Conservation (phyloP, 805 yeast species). For the Candida adriatica region DNA sequence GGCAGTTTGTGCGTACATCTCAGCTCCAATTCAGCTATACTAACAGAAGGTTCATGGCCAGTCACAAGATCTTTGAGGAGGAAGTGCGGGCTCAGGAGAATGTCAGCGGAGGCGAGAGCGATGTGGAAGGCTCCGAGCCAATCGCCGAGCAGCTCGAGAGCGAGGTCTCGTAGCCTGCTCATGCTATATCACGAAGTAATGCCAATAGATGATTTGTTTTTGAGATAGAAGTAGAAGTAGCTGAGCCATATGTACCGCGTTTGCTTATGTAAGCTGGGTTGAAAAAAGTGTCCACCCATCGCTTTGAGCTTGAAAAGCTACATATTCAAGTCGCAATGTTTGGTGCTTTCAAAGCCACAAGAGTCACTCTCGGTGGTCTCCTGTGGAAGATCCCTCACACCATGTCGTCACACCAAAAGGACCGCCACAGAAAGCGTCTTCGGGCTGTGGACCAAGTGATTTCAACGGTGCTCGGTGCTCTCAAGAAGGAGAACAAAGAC, state of each 20-base stretch:
- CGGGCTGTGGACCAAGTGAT: slow-evolving; percentile 75
- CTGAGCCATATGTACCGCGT: too few relatives aligned
- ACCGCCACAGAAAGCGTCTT: slow-evolving; percentile 79
- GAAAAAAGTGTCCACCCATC: too few relatives aligned
- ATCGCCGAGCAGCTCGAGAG: background rate
- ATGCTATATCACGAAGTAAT: background rate
- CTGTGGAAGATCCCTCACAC: slow-evolving; percentile 77
- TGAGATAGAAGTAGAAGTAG: too few relatives aligned
- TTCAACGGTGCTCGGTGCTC: slow-evolving; percentile 50
- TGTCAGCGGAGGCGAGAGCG: background rate
- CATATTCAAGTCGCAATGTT: too few relatives aligned
- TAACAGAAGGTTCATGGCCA: slow-evolving; percentile 19
- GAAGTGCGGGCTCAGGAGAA: slow-evolving; percentile 17
- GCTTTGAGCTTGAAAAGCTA: too few relatives aligned
- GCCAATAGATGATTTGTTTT: too few relatives aligned
- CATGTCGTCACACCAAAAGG: slow-evolving; percentile 73
- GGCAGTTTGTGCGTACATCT: slow-evolving; percentile 35
- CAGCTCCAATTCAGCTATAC: background rate
- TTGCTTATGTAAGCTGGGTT: too few relatives aligned
- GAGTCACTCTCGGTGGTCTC: slow-evolving; percentile 60
- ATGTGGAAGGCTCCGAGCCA: background rate
- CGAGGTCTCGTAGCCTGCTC: background rate
- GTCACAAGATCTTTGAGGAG: slow-evolving; percentile 24
- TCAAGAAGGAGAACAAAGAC: slow-evolving; percentile 22
- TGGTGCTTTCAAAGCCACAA: slow-evolving; percentile 65